Evolutionary conservation across 2,329 filamentous ascomycete species (phyloP).

Genomic region (Pyrenochaeta sp.): DNA sequence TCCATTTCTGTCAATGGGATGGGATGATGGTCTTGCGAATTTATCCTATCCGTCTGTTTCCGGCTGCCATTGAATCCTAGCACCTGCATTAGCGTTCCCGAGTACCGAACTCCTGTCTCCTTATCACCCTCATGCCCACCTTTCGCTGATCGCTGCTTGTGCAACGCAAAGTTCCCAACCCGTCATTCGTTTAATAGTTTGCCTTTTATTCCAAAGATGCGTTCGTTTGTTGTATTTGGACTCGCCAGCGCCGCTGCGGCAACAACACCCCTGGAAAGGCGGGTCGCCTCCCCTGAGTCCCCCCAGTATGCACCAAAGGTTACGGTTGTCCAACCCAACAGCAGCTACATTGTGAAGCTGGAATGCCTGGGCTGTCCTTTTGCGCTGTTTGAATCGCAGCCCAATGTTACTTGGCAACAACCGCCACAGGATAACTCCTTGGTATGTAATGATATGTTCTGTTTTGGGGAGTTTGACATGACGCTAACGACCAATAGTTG

Average conservation of each 20-base stretch:
- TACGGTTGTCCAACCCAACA: slow-evolving; percentile 25
- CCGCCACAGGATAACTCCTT: slow-evolving; percentile 30
- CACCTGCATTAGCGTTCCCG: slow-evolving; percentile 19
- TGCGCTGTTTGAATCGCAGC: slow-evolving; percentile 12
- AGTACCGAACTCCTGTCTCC: slow-evolving; percentile 5
- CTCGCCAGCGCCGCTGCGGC: slow-evolving; percentile 13
- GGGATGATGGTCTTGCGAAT: too few species aligned
- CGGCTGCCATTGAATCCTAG: neutral
- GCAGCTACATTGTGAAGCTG: slow-evolving; percentile 37
- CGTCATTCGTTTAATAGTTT: slow-evolving; percentile 10
- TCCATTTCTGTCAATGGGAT: too few species aligned
- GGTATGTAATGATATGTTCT: slow-evolving; percentile 16
- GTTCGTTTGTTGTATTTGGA: slow-evolving; percentile 12
- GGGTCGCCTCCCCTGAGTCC: slow-evolving; percentile 1
- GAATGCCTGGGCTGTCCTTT: slow-evolving; percentile 39
- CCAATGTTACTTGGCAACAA: slow-evolving; percentile 21
- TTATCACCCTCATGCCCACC: slow-evolving; percentile 3
- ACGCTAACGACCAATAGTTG: slow-evolving; percentile 20
- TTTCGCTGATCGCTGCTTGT: slow-evolving; percentile 8
- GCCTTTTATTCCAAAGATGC: slow-evolving; percentile 18
- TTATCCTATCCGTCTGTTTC: too few species aligned
- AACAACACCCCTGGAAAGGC: slow-evolving; percentile 3
- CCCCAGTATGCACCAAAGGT: slow-evolving; percentile 17
- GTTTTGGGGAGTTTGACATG: neutral
- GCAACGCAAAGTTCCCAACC: slow-evolving; percentile 3